phyloP scores from a whole-genome alignment of 441 rosid genomes.

The Croton setiger region DNA sequence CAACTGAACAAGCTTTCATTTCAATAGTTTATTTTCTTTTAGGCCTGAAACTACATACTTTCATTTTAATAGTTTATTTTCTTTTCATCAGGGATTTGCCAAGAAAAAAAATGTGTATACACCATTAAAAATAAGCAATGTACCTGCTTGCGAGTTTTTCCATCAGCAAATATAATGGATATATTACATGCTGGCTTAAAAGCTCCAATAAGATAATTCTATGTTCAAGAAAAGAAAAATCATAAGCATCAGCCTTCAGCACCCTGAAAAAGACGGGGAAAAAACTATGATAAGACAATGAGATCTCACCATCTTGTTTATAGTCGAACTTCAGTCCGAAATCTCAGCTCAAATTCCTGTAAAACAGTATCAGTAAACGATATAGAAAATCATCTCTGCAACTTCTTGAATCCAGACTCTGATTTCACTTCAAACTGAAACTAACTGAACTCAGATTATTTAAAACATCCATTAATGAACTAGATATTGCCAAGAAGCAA shows the following conservation, averaged over 20 bases:
- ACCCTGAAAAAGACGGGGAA: not conserved
- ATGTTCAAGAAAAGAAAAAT: conserved; percentile 11
- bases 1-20: not conserved
- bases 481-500: not conserved
- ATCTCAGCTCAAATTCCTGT: not conserved
- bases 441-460: not conserved
- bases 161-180: conserved; percentile 71
- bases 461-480: not conserved
- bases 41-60: not conserved
- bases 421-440: not conserved
- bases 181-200: conserved; percentile 88
- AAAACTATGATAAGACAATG: not conserved
- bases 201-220: conserved; percentile 96
- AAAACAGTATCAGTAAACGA: not conserved
- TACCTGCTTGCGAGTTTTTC: conserved; percentile 90
- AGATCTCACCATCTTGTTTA: conserved; percentile 29
- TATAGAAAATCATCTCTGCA: not conserved
- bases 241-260: not conserved
- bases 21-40: not conserved
- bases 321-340: not conserved
- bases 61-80: not conserved
- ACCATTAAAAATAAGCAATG: not conserved
- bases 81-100: not conserved
- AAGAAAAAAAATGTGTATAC: not conserved
- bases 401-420: not conserved